A percentile compares a stretch with the other conserved stretches of the same genome.
phyloP scores from a whole-genome alignment of 2,329 filamentous ascomycete genomes.

The Penicillium sp. region DNA sequence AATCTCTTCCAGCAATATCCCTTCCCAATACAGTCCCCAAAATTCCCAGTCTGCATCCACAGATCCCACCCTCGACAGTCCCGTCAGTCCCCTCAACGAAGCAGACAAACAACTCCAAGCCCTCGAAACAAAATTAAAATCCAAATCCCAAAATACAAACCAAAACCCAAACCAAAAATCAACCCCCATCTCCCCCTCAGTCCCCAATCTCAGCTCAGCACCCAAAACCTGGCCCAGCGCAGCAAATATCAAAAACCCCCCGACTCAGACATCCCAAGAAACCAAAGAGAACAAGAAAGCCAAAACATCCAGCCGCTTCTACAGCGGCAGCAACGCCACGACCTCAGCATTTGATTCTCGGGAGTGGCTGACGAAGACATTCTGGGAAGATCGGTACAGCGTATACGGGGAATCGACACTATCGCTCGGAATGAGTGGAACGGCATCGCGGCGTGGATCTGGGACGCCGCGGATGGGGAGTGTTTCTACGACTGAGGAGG shows the following conservation, averaged over 20 bases:
- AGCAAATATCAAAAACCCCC: no score
- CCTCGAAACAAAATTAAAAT: not conserved
- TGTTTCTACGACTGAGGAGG: not conserved
- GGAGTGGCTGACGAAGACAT: slow-evolving; percentile 8
- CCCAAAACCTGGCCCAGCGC: not conserved
- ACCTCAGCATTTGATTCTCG: not conserved
- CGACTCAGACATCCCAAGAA: no score
- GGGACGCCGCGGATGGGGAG: not conserved
- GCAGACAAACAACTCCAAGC: slow-evolving; percentile 1
- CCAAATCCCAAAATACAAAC: not conserved
- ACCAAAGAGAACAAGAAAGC: not conserved
- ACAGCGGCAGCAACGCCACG: slow-evolving; percentile 15
- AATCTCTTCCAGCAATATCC: slow-evolving; percentile 10
- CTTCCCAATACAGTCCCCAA: slow-evolving; percentile 23
- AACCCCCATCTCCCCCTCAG: not conserved
- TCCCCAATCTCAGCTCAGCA: slow-evolving; percentile 7
- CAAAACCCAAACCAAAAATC: not conserved
- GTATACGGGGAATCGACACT: slow-evolving; percentile 8
- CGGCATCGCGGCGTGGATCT: not conserved
- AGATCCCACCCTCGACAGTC: not conserved
- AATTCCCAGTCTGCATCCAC: slow-evolving; percentile 5
- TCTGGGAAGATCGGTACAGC: slow-evolving; percentile 7
- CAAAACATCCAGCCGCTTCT: slow-evolving; percentile 15
- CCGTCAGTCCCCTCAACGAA: slow-evolving; percentile 1
- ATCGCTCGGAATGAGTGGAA: not conserved